These are phyloP conservation scores for Rhododendron griersonianum DNA, from an alignment of 148 eudicot genomes.

Conservation along the genomic window DNA sequence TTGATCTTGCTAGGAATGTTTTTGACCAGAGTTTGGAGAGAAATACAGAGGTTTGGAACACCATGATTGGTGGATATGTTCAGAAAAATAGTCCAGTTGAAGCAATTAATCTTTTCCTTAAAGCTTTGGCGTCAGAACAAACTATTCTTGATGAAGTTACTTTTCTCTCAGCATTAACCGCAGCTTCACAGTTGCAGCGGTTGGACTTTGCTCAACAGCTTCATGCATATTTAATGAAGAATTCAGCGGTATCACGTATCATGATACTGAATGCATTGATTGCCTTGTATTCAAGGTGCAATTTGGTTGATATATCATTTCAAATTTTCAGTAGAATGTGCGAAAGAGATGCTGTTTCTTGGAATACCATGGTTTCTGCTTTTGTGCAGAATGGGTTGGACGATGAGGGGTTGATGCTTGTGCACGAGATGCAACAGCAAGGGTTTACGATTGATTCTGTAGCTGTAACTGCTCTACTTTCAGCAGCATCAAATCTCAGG, in stretches of 20 bases:
- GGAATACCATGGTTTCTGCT: slow-evolving; percentile 86
- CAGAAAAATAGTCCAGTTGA: slow-evolving; percentile 51
- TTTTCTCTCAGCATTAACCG: slow-evolving; percentile 58
- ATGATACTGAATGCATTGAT: slow-evolving; percentile 58
- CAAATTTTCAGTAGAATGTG: slow-evolving; percentile 60
- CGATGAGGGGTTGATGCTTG: slow-evolving; percentile 80
- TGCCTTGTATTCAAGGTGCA: slow-evolving; percentile 85
- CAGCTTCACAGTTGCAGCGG: slow-evolving; percentile 78
- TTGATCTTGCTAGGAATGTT: slow-evolving; percentile 51
- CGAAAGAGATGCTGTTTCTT: slow-evolving; percentile 77
- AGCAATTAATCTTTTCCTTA: slow-evolving; percentile 58
- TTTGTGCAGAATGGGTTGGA: slow-evolving; percentile 71
- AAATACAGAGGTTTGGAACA: slow-evolving; percentile 91
- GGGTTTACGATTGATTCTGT: slow-evolving; percentile 62
- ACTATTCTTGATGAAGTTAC: slow-evolving; percentile 54
- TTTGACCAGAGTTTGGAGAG: slow-evolving; percentile 59
- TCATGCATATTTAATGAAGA: slow-evolving; percentile 66
- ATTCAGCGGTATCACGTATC: slow-evolving; percentile 22
- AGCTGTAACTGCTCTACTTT: slow-evolving; percentile 66
- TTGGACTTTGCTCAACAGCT: slow-evolving; percentile 51
- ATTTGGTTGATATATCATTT: slow-evolving; percentile 51
- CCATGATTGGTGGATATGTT: slow-evolving; percentile 85
- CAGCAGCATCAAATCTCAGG: slow-evolving; percentile 86
- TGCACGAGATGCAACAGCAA: slow-evolving; percentile 79
- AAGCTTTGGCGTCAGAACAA: slow-evolving; percentile 45